Evolutionary conservation across 495 filamentous ascomycete species (phyloP).

Genomic region (Neohortaea acidophila): DNA sequence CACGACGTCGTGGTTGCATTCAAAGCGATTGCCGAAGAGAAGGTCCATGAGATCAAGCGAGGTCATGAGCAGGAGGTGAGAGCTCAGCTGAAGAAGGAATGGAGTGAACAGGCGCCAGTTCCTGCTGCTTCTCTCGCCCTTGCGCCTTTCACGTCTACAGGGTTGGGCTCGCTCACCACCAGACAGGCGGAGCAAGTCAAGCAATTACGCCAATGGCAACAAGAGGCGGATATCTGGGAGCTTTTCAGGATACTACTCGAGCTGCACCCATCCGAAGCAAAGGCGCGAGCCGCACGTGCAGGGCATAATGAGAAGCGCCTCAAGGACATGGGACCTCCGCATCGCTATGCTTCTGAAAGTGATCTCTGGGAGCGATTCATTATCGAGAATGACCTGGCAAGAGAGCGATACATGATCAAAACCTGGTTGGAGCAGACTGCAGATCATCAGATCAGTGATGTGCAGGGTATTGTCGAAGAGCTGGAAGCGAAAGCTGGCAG

Average conservation of each 20-base stretch:
- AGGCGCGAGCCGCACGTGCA: conserved; percentile 17
- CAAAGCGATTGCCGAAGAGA: conserved; percentile 19
- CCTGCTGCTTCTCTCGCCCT: background rate
- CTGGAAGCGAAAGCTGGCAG: conserved; percentile 46
- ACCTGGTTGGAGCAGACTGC: conserved; percentile 72
- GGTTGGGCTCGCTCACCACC: background rate
- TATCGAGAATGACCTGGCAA: conserved; percentile 49
- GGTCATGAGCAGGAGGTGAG: conserved; percentile 22
- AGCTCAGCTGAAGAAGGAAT: conserved; percentile 20
- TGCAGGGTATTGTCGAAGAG: conserved; percentile 60
- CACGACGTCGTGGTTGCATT: conserved; percentile 9
- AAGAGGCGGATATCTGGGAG: conserved; percentile 79
- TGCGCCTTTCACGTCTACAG: background rate
- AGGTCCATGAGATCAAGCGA: conserved; percentile 24
- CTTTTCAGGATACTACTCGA: conserved; percentile 52
- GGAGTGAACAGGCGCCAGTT: conserved; percentile 6
- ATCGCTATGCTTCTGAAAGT: conserved; percentile 45
- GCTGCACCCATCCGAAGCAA: conserved; percentile 26
- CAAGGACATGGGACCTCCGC: conserved; percentile 30
- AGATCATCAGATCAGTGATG: conserved; percentile 43
- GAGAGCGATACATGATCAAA: conserved; percentile 58
- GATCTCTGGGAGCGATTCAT: conserved; percentile 52
- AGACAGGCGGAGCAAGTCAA: conserved; percentile 20
- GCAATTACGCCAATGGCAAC: conserved; percentile 47
- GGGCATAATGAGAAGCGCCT: conserved; percentile 30